Percentiles rank a stretch among this genome's conserved stretches.
Conservation (phyloP, 2,329 filamentous ascomycete species). For the Parafenestella ontariensis region DNA sequence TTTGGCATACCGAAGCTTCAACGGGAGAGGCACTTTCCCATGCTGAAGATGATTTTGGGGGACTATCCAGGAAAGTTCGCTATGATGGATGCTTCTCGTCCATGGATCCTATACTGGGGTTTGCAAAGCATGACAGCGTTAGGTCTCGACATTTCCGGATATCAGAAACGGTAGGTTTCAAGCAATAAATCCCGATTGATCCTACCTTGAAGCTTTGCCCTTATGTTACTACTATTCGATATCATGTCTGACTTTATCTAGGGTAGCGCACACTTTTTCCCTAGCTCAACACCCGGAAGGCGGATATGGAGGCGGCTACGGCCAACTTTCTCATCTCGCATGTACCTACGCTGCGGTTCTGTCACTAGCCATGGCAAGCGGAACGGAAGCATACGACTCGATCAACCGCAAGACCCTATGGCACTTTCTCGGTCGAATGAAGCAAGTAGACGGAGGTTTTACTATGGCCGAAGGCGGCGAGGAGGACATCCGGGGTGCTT, state of each 20-base stretch:
- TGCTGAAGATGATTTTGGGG: slow-evolving; percentile 63
- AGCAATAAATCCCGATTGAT: not conserved
- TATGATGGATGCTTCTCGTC: slow-evolving; percentile 81
- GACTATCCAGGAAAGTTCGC: slow-evolving; percentile 74
- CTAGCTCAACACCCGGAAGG: slow-evolving; percentile 83
- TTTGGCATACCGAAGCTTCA: slow-evolving; percentile 79
- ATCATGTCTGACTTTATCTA: slow-evolving; percentile 36
- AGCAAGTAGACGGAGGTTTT: slow-evolving; percentile 90
- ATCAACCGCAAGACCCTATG: slow-evolving; percentile 87
- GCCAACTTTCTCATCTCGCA: slow-evolving; percentile 87
- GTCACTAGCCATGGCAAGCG: slow-evolving; percentile 79
- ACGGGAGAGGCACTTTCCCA: slow-evolving; percentile 66
- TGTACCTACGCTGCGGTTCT: slow-evolving; percentile 86
- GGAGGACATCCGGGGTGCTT: slow-evolving; percentile 91
- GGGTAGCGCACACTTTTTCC: slow-evolving; percentile 74
- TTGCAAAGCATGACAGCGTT: slow-evolving; percentile 77
- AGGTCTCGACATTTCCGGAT: slow-evolving; percentile 73
- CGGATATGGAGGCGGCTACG: slow-evolving; percentile 93
- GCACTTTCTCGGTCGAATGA: slow-evolving; percentile 86
- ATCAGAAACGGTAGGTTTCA: slow-evolving; percentile 69
- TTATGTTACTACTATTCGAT: not conserved
- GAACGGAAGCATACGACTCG: slow-evolving; percentile 73
- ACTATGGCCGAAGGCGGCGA: slow-evolving; percentile 85
- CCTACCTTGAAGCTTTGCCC: not conserved
- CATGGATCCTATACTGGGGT: slow-evolving; percentile 96